Evolutionary conservation across 2,329 filamentous ascomycete genomes (phyloP).

Genomic region (Aspergillus neotritici): DNA sequence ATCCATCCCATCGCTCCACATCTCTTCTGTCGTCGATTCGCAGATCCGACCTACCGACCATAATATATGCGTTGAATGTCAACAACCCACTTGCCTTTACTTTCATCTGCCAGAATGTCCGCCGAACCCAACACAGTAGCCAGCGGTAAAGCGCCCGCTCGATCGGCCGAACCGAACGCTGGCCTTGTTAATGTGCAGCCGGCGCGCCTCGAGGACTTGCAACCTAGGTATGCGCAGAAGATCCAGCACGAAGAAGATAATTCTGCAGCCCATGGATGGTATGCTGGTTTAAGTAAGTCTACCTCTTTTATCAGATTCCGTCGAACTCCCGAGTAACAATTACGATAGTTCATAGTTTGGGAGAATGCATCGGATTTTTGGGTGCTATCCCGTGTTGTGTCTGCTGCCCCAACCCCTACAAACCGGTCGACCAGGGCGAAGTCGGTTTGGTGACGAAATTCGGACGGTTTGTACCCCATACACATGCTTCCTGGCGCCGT

Average conservation of each 20-base stretch:
- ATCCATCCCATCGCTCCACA: too few relatives aligned
- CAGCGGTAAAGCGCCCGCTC: constrained; percentile 33
- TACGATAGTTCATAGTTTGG: constrained; percentile 62
- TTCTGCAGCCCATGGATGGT: constrained; percentile 74
- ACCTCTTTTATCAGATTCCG: neutral
- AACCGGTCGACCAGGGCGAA: constrained; percentile 84
- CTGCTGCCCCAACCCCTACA: constrained; percentile 92
- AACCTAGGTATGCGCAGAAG: constrained; percentile 69
- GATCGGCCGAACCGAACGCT: constrained; percentile 32
- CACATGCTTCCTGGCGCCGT: constrained; percentile 1
- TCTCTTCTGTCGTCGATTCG: neutral
- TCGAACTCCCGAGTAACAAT: constrained; percentile 1
- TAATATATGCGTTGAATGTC: too few relatives aligned
- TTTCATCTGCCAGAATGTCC: constrained; percentile 20
- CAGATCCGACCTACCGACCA: neutral
- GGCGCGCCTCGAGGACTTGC: constrained; percentile 74
- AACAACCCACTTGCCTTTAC: neutral
- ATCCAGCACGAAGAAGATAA: constrained; percentile 59
- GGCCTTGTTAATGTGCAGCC: constrained; percentile 67
- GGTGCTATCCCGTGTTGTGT: constrained; percentile 90
- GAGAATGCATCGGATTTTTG: constrained; percentile 65
- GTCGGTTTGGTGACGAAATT: constrained; percentile 96
- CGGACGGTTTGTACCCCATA: constrained; percentile 47
- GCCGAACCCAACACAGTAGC: constrained; percentile 15
- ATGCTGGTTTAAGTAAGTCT: constrained; percentile 72